Evolutionary conservation across 192 early-diverging fungal genomes (phyloP).

Genomic region (Linnemannia elongata): DNA sequence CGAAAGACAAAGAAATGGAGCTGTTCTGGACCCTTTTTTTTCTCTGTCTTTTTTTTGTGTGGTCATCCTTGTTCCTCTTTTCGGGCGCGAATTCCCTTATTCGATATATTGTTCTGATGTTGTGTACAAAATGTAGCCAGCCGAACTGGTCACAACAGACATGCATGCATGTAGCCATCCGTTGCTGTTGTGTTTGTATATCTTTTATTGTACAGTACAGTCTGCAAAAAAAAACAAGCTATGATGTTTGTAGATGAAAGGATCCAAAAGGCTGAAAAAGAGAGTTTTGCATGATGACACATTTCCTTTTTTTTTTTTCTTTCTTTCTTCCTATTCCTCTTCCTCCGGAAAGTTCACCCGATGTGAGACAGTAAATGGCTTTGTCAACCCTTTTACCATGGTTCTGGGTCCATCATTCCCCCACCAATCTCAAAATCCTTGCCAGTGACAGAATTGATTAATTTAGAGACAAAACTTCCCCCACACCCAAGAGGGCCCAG

Average conservation of each 20-base stretch:
- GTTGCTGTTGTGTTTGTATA: neutral
- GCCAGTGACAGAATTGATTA: too few species aligned
- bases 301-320: too few species aligned
- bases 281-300: neutral
- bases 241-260: too few species aligned
- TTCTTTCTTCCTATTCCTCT: neutral
- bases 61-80: neutral
- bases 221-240: too few species aligned
- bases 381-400: neutral
- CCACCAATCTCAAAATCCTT: too few species aligned
- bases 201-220: neutral
- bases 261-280: neutral
- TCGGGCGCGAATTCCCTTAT: neutral
- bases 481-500: neutral
- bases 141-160: neutral
- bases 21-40: conserved; percentile 9
- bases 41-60: neutral
- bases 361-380: neutral
- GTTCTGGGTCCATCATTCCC: neutral
- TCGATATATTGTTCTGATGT: neutral
- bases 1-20: neutral
- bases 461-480: neutral
- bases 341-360: neutral
- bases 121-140: too few species aligned
- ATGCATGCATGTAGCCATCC: neutral